These are phyloP conservation scores for Umbellularia californica DNA, from an alignment of 164 flowering plant species.

Conservation along the genomic window DNA sequence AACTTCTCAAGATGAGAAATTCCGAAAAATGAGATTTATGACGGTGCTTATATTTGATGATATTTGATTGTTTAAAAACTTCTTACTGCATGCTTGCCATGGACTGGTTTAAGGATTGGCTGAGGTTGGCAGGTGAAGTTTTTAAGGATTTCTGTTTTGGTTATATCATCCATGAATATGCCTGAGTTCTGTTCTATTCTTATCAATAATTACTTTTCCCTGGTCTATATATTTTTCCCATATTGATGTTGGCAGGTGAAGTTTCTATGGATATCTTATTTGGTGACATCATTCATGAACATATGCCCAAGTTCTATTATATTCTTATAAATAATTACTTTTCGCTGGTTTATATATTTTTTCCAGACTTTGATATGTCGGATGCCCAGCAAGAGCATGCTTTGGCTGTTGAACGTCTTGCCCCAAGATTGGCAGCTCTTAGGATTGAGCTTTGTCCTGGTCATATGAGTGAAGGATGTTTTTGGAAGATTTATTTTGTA, in stretches of 20 bases:
- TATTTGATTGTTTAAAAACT: no score
- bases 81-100: neutral
- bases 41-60: neutral
- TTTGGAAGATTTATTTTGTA: constrained; percentile 97
- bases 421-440: constrained; percentile 90
- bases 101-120: neutral
- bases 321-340: neutral
- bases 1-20: neutral
- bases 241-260: constrained; percentile 29
- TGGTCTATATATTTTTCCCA: constrained; percentile 21
- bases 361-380: constrained; percentile 82
- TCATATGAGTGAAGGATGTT: constrained; percentile 83
- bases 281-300: neutral
- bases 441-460: constrained; percentile 91
- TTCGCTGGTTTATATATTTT: neutral
- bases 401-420: constrained; percentile 64
- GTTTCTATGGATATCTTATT: no score
- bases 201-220: neutral
- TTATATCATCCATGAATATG: neutral
- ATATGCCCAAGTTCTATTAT: neutral
- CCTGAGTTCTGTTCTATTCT: neutral
- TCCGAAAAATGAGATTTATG: no score
- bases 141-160: neutral
- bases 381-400: constrained; percentile 83
- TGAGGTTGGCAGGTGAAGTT: neutral